Evolutionary conservation across 2,329 filamentous ascomycete genomes (phyloP), one percentile per base, ranked within the genome.

Genomic region (Botrytis porri): DNA sequence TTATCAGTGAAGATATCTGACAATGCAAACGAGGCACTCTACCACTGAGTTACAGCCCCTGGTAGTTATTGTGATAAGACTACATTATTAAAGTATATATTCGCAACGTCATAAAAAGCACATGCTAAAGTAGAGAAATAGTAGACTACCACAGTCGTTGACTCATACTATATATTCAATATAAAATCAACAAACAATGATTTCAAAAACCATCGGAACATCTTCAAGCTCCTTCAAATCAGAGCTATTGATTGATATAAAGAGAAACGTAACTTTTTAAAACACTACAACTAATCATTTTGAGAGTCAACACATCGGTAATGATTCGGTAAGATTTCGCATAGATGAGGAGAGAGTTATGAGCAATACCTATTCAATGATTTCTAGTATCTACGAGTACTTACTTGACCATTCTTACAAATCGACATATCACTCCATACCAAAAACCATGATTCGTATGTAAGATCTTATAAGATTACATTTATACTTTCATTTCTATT

Each of bases 41-140:
- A 67, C 64, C 64, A 67, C 64, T 67, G 64, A 67, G 64, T 67
- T 67, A 67, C 64, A 67, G 64, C 64, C 64, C 64, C 64, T 54
- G 8, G 32, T 18, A n/a, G 0, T 39, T 66, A 9, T 51, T n/a
- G 4, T 37, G 63, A 7, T 0, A 0, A 0, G 0, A 0, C 0
- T 0, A 0, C 0, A 0, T 9, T 35, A 35, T 48, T 5, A 18
- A 0, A 29, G 0, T 14, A 1, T 37, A n/a, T 65, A 37, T 35
- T 3, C 3, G 4, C 2, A 6, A 12, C 1, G 0, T 0, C 0
- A 7, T 6, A 0, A 1, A 18, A 1, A 37, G 3, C 20, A 3
- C 5, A 7, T 25, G 0, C 1, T 25, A 32, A 12, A 0, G 18
- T 18, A 8, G 29, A 22, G 54, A 8, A 22, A 59, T 8, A 6